Conservation (phyloP, 1,284 basidiomycete genomes). For the Ustilago crameri region DNA sequence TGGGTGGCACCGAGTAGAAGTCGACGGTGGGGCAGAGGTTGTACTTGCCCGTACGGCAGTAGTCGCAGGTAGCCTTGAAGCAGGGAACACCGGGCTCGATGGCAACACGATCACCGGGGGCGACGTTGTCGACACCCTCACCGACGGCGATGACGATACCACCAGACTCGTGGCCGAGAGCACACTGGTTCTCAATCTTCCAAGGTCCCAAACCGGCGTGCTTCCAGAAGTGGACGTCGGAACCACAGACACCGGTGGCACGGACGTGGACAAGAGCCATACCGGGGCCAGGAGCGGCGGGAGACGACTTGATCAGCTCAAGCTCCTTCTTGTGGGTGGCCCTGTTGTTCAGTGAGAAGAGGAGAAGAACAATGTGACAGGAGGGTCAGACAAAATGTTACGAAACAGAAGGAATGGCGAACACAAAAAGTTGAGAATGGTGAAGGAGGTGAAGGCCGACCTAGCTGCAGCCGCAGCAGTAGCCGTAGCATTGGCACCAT, state of each 20-base stretch:
- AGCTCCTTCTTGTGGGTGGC: conserved; percentile 59
- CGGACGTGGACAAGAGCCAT: conserved; percentile 64
- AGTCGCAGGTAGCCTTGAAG: conserved; percentile 70
- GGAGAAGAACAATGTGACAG: too few species aligned
- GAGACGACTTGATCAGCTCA: conserved; percentile 52
- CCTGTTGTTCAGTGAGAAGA: too few species aligned
- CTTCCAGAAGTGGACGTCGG: conserved; percentile 72
- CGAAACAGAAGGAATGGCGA: too few species aligned
- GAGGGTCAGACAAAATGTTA: too few species aligned
- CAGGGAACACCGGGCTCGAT: conserved; percentile 70
- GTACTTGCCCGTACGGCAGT: conserved; percentile 72
- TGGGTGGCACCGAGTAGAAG: conserved; percentile 67
- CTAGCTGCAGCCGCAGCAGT: too few species aligned
- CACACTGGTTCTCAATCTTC: conserved; percentile 61
- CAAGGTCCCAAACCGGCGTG: conserved; percentile 68
- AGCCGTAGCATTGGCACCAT: too few species aligned
- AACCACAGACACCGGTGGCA: conserved; percentile 60
- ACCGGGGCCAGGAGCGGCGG: conserved; percentile 54
- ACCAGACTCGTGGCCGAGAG: conserved; percentile 64
- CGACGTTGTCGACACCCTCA: conserved; percentile 59
- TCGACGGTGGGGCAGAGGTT: conserved; percentile 69
- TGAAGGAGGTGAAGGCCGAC: too few species aligned
- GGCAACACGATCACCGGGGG: conserved; percentile 60
- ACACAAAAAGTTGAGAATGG: too few species aligned
- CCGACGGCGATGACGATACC: conserved; percentile 63